Conservation (phyloP, 164 flowering plant genomes). For the Berberis vulgaris region DNA sequence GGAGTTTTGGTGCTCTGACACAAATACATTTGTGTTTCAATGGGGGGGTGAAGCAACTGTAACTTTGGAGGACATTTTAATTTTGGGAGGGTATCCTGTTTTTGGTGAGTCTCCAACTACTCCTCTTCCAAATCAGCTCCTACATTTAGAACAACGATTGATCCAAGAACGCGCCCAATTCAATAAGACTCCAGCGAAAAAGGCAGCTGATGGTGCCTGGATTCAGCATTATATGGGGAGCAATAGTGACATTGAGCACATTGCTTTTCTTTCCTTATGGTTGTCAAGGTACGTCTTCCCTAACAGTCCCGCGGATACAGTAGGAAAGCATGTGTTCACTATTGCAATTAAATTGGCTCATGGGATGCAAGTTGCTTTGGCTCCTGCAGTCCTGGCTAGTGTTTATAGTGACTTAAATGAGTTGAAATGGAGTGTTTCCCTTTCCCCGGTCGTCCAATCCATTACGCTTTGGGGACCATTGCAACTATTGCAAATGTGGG, state of each 20-base stretch:
- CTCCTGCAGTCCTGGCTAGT: slow-evolving; percentile 43
- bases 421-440: slow-evolving; percentile 7
- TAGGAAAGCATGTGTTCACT: slow-evolving; percentile 14
- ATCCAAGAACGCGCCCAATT: not conserved
- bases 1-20: slow-evolving; percentile 22
- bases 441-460: too few relatives aligned
- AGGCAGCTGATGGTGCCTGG: slow-evolving; percentile 9
- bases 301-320: not conserved
- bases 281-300: slow-evolving; percentile 21
- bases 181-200: not conserved
- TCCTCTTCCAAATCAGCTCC: slow-evolving; percentile 2
- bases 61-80: slow-evolving; percentile 25
- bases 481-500: too few relatives aligned
- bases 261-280: slow-evolving; percentile 31
- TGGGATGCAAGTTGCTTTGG: slow-evolving; percentile 41
- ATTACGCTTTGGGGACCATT: too few relatives aligned
- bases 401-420: slow-evolving; percentile 34
- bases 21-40: slow-evolving; percentile 26
- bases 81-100: slow-evolving; percentile 27
- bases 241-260: slow-evolving; percentile 21
- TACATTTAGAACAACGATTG: slow-evolving; percentile 3
- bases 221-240: slow-evolving; percentile 14
- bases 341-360: slow-evolving; percentile 33
- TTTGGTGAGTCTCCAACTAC: slow-evolving; percentile 19
- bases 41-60: slow-evolving; percentile 31